Conservation (phyloP, 2,329 filamentous ascomycete species). For the Verticillium dahliae region DNA sequence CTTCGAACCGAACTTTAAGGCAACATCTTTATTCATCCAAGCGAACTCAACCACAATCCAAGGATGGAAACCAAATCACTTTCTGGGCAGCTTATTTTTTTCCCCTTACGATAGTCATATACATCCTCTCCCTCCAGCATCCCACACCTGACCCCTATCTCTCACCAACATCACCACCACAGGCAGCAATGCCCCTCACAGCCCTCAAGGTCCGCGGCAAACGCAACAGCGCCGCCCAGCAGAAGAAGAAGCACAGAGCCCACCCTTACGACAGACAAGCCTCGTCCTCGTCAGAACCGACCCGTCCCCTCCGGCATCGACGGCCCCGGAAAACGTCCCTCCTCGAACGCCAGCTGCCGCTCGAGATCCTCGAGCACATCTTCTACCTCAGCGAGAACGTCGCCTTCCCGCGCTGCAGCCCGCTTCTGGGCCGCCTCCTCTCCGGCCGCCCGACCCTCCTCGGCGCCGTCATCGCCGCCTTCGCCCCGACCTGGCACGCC, state of each 20-base stretch:
- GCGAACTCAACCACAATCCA: too few relatives aligned
- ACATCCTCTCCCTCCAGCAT: background rate
- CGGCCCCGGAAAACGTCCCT: constrained; percentile 11
- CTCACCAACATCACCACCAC: background rate
- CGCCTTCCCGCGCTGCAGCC: constrained; percentile 37
- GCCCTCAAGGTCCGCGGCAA: constrained; percentile 43
- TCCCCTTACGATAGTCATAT: too few relatives aligned
- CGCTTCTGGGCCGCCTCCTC: constrained; percentile 37
- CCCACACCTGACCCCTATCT: background rate
- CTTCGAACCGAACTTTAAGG: too few relatives aligned
- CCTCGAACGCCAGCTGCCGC: constrained; percentile 31
- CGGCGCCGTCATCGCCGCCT: constrained; percentile 27
- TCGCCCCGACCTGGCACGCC: constrained; percentile 30
- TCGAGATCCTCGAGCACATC: constrained; percentile 48
- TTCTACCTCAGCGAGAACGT: constrained; percentile 43
- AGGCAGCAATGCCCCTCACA: constrained; percentile 35
- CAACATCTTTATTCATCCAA: too few relatives aligned
- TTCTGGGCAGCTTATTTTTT: too few relatives aligned
- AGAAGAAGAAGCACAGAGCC: background rate
- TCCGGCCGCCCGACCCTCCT: constrained; percentile 31
- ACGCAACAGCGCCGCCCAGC: constrained; percentile 16
- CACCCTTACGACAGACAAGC: background rate
- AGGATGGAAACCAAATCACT: too few relatives aligned
- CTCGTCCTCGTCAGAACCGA: background rate
- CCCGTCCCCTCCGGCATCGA: background rate